These are phyloP conservation scores for Colletotrichum zoysiae DNA, from an alignment of 2,329 filamentous ascomycete species.

Conservation along the genomic window DNA sequence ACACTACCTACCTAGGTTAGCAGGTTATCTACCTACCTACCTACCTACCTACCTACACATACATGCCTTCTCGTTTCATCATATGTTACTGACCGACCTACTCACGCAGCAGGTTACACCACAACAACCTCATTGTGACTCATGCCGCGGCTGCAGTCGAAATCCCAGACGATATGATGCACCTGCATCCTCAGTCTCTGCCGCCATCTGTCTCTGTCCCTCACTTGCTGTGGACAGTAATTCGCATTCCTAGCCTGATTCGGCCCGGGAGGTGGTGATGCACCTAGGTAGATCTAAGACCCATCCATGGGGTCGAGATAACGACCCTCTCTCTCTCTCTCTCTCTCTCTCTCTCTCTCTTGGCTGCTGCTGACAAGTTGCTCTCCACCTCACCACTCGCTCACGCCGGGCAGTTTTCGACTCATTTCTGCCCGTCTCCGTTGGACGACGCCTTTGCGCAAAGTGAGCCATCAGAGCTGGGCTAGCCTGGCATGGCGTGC, in stretches of 20 bases:
- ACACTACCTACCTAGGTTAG: background rate
- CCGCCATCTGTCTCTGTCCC: background rate
- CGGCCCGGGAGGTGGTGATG: background rate
- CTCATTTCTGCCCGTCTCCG: background rate
- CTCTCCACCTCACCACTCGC: background rate
- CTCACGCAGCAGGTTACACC: background rate
- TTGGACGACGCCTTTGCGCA: background rate
- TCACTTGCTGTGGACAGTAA: background rate
- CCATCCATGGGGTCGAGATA: conserved; percentile 24
- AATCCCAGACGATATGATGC: background rate
- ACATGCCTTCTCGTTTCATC: background rate
- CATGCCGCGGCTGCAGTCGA: background rate
- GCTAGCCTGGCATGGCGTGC: conserved; percentile 4
- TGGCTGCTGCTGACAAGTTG: background rate
- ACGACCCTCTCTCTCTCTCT: background rate
- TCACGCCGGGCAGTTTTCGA: background rate
- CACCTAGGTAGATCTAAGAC: background rate
- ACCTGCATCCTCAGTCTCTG: background rate
- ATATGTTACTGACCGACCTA: conserved; percentile 9
- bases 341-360: too few relatives aligned
- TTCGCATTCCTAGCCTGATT: conserved; percentile 8
- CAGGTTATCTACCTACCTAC: background rate
- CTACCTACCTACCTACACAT: background rate
- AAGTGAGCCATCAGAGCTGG: conserved; percentile 9
- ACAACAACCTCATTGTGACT: conserved; percentile 1